A percentile compares a stretch with the other conserved stretches of the same genome.
These are phyloP conservation scores for Phytophthora hybrid DNA, from an alignment of 352 stramenopile genomes.

Conservation along the genomic window DNA sequence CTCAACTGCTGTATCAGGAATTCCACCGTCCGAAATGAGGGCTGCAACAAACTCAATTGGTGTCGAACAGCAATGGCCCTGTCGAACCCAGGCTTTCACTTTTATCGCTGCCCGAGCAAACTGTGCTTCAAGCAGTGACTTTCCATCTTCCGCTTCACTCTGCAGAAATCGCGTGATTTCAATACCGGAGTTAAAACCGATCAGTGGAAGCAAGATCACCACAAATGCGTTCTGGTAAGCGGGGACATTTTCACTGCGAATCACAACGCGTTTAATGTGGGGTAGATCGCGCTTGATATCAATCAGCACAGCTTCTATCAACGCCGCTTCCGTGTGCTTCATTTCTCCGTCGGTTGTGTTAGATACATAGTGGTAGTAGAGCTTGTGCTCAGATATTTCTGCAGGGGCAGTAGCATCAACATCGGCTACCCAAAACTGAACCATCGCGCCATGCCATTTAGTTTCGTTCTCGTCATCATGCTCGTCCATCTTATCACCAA, in stretches of 20 bases:
- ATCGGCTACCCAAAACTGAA: conserved; percentile 6
- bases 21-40: conserved; percentile 27
- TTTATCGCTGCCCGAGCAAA: conserved; percentile 32
- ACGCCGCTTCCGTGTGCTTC: conserved; percentile 9
- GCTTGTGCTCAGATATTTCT: conserved; percentile 2
- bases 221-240: conserved; percentile 41
- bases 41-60: conserved; percentile 23
- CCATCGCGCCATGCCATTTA: conserved; percentile 6
- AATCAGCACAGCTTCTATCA: conserved; percentile 41
- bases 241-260: conserved; percentile 39
- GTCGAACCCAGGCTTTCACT: conserved; percentile 15
- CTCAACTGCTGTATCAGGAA: conserved; percentile 39
- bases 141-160: conserved; percentile 42
- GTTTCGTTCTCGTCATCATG: neutral
- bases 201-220: conserved; percentile 24
- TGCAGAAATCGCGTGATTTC: conserved; percentile 36
- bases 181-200: conserved; percentile 18
- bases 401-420: neutral
- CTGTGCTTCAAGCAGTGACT: conserved; percentile 29
- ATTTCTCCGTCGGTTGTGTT: neutral
- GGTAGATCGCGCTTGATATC: conserved; percentile 30
- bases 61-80: conserved; percentile 31
- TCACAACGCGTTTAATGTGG: conserved; percentile 21
- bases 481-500: neutral
- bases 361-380: conserved; percentile 14